These are phyloP conservation scores for Puccinia triticina DNA, from an alignment of 1,284 basidiomycete species.

Conservation along the genomic window DNA sequence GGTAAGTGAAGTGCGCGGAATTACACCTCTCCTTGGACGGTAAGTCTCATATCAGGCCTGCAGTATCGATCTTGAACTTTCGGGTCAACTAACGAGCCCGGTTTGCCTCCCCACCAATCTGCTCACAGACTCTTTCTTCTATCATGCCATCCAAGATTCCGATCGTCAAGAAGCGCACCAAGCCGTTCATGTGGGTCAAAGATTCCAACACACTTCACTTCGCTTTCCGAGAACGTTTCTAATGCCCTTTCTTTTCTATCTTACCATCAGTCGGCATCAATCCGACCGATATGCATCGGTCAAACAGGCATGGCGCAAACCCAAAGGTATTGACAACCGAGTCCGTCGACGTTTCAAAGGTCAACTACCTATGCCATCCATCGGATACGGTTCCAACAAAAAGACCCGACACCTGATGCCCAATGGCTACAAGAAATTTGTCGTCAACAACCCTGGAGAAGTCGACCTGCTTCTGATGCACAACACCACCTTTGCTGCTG, in stretches of 20 bases:
- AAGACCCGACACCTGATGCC: slow-evolving; percentile 90
- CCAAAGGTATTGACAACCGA: slow-evolving; percentile 56
- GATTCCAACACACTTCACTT: neutral
- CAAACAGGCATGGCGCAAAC: slow-evolving; percentile 90
- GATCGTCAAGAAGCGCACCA: slow-evolving; percentile 95
- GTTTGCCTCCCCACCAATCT: neutral
- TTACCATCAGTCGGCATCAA: slow-evolving; percentile 79
- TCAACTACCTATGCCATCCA: slow-evolving; percentile 84
- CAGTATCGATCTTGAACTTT: neutral
- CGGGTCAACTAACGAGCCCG: too few species aligned
- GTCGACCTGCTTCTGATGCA: slow-evolving; percentile 95
- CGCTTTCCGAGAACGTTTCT: neutral
- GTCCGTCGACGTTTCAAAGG: slow-evolving; percentile 95
- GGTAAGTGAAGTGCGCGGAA: too few species aligned
- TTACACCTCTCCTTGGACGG: too few species aligned
- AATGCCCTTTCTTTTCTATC: neutral
- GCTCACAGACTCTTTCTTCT: neutral
- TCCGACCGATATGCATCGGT: slow-evolving; percentile 93
- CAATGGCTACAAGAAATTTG: slow-evolving; percentile 89
- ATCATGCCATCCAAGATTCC: slow-evolving; percentile 64
- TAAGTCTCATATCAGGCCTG: too few species aligned
- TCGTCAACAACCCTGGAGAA: slow-evolving; percentile 88
- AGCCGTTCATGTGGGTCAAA: slow-evolving; percentile 79
- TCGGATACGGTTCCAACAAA: slow-evolving; percentile 65
- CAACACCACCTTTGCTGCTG: slow-evolving; percentile 94